These are phyloP conservation scores for Trametopsis cervina DNA, from an alignment of 768 basidiomycete species.

Conservation along the genomic window DNA sequence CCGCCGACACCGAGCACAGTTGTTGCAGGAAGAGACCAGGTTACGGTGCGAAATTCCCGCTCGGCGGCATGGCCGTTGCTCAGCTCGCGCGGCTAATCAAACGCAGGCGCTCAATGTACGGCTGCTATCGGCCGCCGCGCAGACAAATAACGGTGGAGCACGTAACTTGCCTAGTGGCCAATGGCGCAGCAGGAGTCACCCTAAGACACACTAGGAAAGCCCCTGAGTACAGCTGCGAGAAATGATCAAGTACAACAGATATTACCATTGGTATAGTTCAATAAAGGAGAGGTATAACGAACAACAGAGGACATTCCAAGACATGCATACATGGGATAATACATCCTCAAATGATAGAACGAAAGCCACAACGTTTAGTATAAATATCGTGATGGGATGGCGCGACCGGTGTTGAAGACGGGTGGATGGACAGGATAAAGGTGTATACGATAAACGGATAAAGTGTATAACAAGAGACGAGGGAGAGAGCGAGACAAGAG, in stretches of 20 bases:
- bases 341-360: conserved; percentile 10
- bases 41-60: no score
- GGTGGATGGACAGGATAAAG: background rate
- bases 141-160: no score
- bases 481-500: background rate
- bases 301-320: conserved; percentile 11
- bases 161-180: no score
- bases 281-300: conserved; percentile 9
- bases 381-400: conserved; percentile 3
- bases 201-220: no score
- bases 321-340: conserved; percentile 16
- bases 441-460: background rate
- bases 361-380: conserved; percentile 2
- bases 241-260: background rate
- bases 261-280: conserved; percentile 11
- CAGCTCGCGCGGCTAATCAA: no score
- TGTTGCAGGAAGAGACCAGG: no score
- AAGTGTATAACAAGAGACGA: background rate
- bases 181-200: no score
- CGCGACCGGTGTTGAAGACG: conserved; percentile 2
- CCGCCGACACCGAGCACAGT: background rate
- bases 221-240: background rate
- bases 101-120: no score
- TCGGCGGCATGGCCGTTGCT: no score
- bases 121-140: no score